Evolutionary conservation across 768 basidiomycete species (phyloP), one percentile per base, ranked within the genome.

Genomic region (Tephrocybe sp.): DNA sequence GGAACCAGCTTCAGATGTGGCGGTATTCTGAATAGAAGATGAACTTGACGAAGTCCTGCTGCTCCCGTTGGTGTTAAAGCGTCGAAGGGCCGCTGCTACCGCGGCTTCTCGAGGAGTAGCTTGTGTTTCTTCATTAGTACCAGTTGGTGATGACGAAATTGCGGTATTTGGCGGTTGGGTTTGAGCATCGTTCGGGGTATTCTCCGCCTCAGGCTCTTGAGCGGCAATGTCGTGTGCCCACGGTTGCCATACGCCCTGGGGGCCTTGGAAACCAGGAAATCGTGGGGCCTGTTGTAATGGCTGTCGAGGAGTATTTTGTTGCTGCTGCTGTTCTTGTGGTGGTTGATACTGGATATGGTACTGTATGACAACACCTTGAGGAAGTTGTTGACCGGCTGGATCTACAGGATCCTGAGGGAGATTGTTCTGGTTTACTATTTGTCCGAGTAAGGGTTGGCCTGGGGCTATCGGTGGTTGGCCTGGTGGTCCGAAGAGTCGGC

Each of bases 291-390:
- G 75, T 39, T 72, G 74, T 20, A 71, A 68, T 60, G 61, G 63
- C 30, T 54, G 67, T 43, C 62, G 59, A 46, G 62, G 71, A 39
- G 57, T 54, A 51, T 45, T 54, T 16, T 58, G 63, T 45, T 66
- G 72, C 64, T 58, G 66, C 64, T 26, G 26, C 26, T 26, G 26
- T 26, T 66, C 68, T 19, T 68, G 68, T 26, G 67, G 73, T 46
- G 65, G 60, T 57, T 79, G 80, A 52, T 83, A 82, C 55, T 83
- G 82, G 9, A 85, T 79, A 51, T 83, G 80, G 58, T 85, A 85
- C 50, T 84, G 80, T 49, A 83, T 79, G 22, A 78, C 69, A n/a
- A 83, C 73, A 10, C 76, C 76, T 44, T 71, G 77, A 31, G 71
- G 64, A 17, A 61, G 56, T 39, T 73, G 70, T 55, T 40, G 51